Conservation (phyloP, 768 basidiomycete species). For the Chalciporus piperatus region DNA sequence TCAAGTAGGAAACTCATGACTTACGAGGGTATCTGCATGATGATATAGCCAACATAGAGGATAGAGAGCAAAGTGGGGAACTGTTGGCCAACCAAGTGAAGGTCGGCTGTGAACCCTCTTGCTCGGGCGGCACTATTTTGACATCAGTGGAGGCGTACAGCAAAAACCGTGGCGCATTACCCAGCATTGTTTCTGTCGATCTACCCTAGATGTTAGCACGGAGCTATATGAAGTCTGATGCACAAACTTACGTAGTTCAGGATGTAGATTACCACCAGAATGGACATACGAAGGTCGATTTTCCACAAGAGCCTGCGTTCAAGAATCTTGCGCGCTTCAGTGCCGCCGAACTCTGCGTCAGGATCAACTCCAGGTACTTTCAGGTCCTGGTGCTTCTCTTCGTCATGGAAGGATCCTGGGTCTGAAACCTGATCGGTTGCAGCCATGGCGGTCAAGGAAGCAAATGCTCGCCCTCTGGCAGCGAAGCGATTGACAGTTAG, state of each 20-base stretch:
- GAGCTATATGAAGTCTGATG: background rate
- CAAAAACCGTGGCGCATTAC: conserved; percentile 33
- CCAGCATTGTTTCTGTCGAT: conserved; percentile 71
- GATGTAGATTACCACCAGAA: conserved; percentile 43
- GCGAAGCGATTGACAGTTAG: no score
- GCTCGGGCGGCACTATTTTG: conserved; percentile 59
- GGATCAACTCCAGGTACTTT: conserved; percentile 4
- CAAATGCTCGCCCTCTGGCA: no score
- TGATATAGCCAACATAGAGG: conserved; percentile 57
- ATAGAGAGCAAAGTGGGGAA: conserved; percentile 69
- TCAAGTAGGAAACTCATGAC: background rate
- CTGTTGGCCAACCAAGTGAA: conserved; percentile 56
- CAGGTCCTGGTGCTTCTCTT: background rate
- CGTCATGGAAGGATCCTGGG: background rate
- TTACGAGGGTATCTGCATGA: conserved; percentile 42
- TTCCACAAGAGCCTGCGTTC: conserved; percentile 55
- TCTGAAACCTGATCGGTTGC: background rate
- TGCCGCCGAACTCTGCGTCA: conserved; percentile 49
- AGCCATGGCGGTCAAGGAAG: conserved; percentile 9
- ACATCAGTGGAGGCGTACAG: background rate
- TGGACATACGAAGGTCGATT: conserved; percentile 55
- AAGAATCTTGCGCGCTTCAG: conserved; percentile 42
- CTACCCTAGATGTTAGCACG: conserved; percentile 26
- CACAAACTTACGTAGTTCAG: conserved; percentile 32
- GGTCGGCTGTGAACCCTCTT: conserved; percentile 63